A percentile compares a stretch with the other conserved stretches of the same genome.
These are phyloP conservation scores for Candida sonorensis DNA, from an alignment of 805 yeast genomes.

Conservation along the genomic window DNA sequence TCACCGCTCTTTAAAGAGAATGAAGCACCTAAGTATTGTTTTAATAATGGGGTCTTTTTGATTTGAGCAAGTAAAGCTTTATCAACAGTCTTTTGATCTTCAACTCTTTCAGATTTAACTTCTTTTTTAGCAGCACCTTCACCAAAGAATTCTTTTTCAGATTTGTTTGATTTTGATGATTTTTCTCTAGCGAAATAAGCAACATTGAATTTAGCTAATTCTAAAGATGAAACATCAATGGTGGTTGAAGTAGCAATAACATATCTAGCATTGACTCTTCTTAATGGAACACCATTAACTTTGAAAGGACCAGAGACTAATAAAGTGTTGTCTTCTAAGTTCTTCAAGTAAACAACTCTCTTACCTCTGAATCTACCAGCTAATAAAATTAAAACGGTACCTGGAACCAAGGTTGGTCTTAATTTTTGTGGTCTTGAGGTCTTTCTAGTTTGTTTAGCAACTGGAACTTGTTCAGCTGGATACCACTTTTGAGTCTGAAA, in stretches of 20 bases:
- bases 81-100: conserved; percentile 96
- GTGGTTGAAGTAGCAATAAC: conserved; percentile 98
- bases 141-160: conserved; percentile 90
- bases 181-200: conserved; percentile 97
- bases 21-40: conserved; percentile 91
- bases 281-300: conserved; percentile 98
- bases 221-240: conserved; percentile 70
- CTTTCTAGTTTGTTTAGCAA: conserved; percentile 86
- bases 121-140: conserved; percentile 74
- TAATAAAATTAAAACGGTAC: conserved; percentile 66
- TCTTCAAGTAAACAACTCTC: conserved; percentile 97
- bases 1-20: conserved; percentile 98
- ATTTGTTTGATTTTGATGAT: conserved; percentile 70
- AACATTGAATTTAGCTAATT: conserved; percentile 85
- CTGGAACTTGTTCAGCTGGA: conserved; percentile 87
- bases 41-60: conserved; percentile 95
- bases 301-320: conserved; percentile 99
- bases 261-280: conserved; percentile 98
- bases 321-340: conserved; percentile 95
- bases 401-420: conserved; percentile 58
- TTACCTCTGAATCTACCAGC: conserved; percentile 99
- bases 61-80: conserved; percentile 86
- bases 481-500: conserved; percentile 77
- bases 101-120: conserved; percentile 89
- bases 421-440: conserved; percentile 87